phyloP scores from a whole-genome alignment of 345 rosid species.

The Odontarrhena argentea region DNA sequence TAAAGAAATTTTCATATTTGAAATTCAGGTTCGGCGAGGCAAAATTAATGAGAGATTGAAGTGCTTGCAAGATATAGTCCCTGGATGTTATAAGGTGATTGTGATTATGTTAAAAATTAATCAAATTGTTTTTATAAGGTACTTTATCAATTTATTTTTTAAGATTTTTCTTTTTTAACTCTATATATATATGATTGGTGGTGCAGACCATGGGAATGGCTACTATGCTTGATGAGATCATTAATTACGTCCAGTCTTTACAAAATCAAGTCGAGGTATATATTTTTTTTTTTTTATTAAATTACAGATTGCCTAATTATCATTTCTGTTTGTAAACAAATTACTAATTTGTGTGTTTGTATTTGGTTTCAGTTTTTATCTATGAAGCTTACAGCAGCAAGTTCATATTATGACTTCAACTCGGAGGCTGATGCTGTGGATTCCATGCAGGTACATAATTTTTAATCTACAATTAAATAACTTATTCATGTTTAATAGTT shows the following conservation, averaged over 20 bases:
- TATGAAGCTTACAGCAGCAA: constrained; percentile 82
- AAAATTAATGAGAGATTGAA: constrained; percentile 75
- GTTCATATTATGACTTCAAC: constrained; percentile 70
- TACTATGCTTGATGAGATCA: constrained; percentile 80
- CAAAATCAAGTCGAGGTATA: constrained; percentile 86
- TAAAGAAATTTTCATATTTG: not conserved
- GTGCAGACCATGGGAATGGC: constrained; percentile 87
- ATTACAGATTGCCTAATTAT: no score
- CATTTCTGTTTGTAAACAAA: no score
- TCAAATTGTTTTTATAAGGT: not conserved
- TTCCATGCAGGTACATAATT: constrained; percentile 47
- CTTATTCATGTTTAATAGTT: not conserved
- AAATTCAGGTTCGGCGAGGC: constrained; percentile 66
- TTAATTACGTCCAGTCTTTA: constrained; percentile 76
- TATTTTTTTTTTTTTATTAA: no score
- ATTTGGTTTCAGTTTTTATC: constrained; percentile 69
- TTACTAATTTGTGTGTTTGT: no score
- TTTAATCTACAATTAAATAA: not conserved
- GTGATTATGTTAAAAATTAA: not conserved
- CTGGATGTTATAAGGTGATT: constrained; percentile 79
- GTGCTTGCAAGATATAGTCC: constrained; percentile 79
- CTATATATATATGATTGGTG: constrained; percentile 6
- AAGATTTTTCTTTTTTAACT: no score
- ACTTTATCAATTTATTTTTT: no score
- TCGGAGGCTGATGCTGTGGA: constrained; percentile 67